Conservation (phyloP, 805 yeast genomes). For the Zygosaccharomyces siamensis region DNA sequence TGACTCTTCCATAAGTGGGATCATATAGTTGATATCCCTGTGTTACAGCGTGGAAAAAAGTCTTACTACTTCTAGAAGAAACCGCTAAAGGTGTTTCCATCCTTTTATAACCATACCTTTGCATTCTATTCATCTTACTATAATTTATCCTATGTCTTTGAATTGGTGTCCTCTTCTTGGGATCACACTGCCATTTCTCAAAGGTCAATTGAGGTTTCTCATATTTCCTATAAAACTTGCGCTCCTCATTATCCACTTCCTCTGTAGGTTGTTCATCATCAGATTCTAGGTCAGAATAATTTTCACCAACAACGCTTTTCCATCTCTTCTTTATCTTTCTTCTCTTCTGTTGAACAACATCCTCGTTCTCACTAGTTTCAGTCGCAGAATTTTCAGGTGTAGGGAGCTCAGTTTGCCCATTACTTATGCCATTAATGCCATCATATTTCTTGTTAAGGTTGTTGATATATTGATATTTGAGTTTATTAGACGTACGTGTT, state of each 20-base stretch:
- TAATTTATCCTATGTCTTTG: constrained; percentile 20
- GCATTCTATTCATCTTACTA: constrained; percentile 18
- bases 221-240: constrained; percentile 24
- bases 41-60: constrained; percentile 16
- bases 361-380: constrained; percentile 21
- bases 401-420: constrained; percentile 13
- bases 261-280: constrained; percentile 15
- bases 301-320: constrained; percentile 22
- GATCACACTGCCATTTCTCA: constrained; percentile 29
- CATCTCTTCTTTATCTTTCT: constrained; percentile 19
- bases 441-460: constrained; percentile 19
- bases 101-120: constrained; percentile 14
- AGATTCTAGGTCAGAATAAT: constrained; percentile 15
- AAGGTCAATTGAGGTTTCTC: constrained; percentile 31
- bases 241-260: constrained; percentile 19
- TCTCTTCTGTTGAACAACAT: constrained; percentile 12
- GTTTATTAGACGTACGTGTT: constrained; percentile 21
- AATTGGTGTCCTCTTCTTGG: constrained; percentile 17
- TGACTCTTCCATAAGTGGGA: constrained; percentile 4
- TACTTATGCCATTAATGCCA: constrained; percentile 1
- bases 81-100: constrained; percentile 16
- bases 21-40: constrained; percentile 23
- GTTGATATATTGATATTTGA: constrained; percentile 29
- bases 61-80: constrained; percentile 11
- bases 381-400: constrained; percentile 29